Evolutionary conservation across 495 filamentous ascomycete species (phyloP).

Genomic region (Lepraria neglecta): DNA sequence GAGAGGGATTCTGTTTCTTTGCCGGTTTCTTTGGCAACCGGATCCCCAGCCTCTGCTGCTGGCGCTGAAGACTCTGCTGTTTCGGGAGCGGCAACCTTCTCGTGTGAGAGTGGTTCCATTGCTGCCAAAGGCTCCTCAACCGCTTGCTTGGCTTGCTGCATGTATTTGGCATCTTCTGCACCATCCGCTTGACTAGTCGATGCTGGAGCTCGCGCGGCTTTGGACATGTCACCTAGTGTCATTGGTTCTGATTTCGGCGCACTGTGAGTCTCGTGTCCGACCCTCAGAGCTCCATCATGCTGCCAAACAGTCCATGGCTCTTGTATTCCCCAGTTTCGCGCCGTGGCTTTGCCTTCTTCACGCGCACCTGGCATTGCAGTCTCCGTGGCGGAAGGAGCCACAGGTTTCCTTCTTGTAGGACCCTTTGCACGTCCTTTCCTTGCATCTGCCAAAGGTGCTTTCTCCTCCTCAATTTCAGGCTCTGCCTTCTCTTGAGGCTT

Average conservation of each 20-base stretch:
- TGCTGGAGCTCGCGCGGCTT: not conserved
- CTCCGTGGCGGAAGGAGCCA: constrained; percentile 32
- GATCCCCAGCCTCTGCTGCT: not conserved
- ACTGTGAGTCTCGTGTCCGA: constrained; percentile 21
- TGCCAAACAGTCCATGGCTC: constrained; percentile 48
- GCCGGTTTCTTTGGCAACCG: not conserved
- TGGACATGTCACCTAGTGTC: not conserved
- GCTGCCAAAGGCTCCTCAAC: constrained; percentile 12
- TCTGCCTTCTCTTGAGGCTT: constrained; percentile 62
- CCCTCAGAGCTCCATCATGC: constrained; percentile 41
- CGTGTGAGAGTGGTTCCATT: constrained; percentile 9
- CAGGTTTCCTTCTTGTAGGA: constrained; percentile 73
- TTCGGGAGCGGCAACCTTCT: not conserved
- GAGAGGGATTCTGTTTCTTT: constrained; percentile 9
- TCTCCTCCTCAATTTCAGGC: constrained; percentile 54
- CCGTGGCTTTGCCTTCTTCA: constrained; percentile 20
- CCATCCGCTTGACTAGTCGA: constrained; percentile 4
- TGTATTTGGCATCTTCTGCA: constrained; percentile 12
- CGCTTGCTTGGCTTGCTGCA: constrained; percentile 15
- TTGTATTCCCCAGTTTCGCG: constrained; percentile 33
- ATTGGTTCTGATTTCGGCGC: not conserved
- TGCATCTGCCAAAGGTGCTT: constrained; percentile 73
- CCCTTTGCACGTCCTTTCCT: constrained; percentile 86
- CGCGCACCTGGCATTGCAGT: constrained; percentile 6
- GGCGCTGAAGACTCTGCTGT: not conserved